Base-by-base conservation (phyloP, 768 basidiomycete genomes). In the Podaxis carcinomalis region DNA sequence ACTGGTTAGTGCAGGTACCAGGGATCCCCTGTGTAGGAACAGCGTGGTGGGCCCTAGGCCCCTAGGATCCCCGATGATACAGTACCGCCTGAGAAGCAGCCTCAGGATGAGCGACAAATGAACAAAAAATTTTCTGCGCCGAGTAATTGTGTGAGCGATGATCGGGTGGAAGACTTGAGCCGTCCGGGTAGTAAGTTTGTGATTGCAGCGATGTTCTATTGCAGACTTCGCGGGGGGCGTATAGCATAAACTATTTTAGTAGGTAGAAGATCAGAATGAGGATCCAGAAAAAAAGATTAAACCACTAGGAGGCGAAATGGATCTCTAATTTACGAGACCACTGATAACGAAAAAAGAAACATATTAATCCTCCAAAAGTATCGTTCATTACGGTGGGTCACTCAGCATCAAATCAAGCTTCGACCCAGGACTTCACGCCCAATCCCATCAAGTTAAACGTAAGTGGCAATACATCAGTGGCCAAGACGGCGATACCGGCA, bases 401-500 rank as follows among this genome's bases (percentile, higher is more conserved):
- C 13, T 19, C 14, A 42, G 4, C 39, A 6, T 49, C 37, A 47
- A 52, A 23, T 54, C 37, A 64, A 10, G 47, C 1, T 21, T 64
- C 59, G 47, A 66, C 58, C 68, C 68, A 70, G 13, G 68, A 71
- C 49, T 70, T 73, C 19, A 88, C 77, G 23, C 90, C 90, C 86
- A 85, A 89, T 1, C 86, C 89, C 5, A 90, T 65, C 2, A 83
- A 55, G 65, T 89, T 85, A 66, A 92, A 93, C 66, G 84, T 70
- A 11, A 87, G 74, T 0, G 93, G 93, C 35, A 88, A 75, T 0
- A 77, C 72, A 64, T 89, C 85, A 13, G 76, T 72, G 1, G 87
- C 83, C 10, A 95, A 68, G 11, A 89, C 72, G 0, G 83, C 93
- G 62, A 98, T 96, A 0, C 95, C 95, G 54, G 83, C 80, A 70